A percentile compares a stretch with the other conserved stretches of the same genome.
Evolutionary conservation across 495 filamentous ascomycete species (phyloP).

Genomic region (Annulohypoxylon bovei): DNA sequence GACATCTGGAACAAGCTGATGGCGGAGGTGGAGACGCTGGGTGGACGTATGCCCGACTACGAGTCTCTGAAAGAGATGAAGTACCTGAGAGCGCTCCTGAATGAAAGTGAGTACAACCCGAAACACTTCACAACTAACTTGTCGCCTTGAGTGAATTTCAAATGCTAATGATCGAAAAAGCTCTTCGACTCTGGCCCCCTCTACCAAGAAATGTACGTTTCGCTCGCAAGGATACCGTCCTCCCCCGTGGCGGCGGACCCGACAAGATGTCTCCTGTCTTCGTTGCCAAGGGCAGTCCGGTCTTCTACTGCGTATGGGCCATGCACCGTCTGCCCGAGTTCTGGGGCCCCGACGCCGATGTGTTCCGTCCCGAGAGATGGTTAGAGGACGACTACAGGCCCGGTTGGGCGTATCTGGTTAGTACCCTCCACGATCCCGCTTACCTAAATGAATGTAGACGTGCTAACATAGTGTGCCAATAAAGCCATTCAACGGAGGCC

Average conservation of each 20-base stretch:
- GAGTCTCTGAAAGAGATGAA: conserved; percentile 6
- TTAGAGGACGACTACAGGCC: background rate
- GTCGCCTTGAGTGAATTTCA: background rate
- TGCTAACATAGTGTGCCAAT: background rate
- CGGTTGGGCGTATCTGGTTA: conserved; percentile 2
- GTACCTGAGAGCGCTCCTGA: conserved; percentile 2
- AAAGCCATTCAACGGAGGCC: conserved; percentile 1
- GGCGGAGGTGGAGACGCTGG: background rate
- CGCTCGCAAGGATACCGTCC: background rate
- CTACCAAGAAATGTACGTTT: background rate
- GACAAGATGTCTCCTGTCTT: conserved; percentile 1
- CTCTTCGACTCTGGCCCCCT: background rate
- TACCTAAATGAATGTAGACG: background rate
- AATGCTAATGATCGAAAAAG: background rate
- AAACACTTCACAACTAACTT: background rate
- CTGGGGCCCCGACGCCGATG: background rate
- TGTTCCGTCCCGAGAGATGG: conserved; percentile 6
- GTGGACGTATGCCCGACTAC: background rate
- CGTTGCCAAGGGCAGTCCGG: background rate
- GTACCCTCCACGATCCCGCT: too few relatives aligned
- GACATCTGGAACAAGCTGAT: conserved; percentile 1
- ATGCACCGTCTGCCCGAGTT: conserved; percentile 2
- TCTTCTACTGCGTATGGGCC: conserved; percentile 2
- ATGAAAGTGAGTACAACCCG: background rate
- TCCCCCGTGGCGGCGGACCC: conserved; percentile 2